Conservation (phyloP, 129 eudicot genomes). For the Ambrosia trifida region DNA sequence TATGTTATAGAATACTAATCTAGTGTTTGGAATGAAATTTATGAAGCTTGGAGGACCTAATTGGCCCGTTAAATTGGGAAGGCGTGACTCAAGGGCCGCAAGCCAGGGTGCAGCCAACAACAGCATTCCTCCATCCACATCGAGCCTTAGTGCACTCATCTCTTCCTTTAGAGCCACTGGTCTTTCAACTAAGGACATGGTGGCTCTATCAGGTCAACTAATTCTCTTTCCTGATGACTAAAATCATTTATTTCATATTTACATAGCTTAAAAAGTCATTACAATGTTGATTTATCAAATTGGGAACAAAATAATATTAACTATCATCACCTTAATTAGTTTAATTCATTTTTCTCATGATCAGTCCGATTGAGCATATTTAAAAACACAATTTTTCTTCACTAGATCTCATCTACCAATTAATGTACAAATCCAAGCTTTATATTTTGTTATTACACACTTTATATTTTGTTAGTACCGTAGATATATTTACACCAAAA, state of each 20-base stretch:
- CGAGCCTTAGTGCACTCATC: slow-evolving; percentile 57
- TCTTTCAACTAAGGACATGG: slow-evolving; percentile 76
- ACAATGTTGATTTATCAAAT: no score
- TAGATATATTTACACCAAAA: no score
- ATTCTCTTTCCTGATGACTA: neutral
- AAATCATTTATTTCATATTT: neutral
- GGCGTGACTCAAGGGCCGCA: slow-evolving; percentile 82
- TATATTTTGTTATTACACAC: no score
- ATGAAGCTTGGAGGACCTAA: slow-evolving; percentile 84
- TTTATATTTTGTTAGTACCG: no score
- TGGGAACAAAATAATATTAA: no score
- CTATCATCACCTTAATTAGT: no score
- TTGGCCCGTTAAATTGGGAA: slow-evolving; percentile 83
- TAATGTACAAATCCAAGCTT: no score
- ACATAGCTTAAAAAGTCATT: no score
- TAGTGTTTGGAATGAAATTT: neutral
- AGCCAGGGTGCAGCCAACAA: slow-evolving; percentile 73
- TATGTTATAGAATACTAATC: slow-evolving; percentile 38
- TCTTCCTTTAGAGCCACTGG: slow-evolving; percentile 62
- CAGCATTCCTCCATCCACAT: slow-evolving; percentile 76
- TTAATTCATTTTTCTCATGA: no score
- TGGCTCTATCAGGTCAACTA: slow-evolving; percentile 64
- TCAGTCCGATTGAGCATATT: no score
- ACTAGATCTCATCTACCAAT: no score
- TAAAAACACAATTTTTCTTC: no score